These are phyloP conservation scores for Anaeromyces robustus DNA, from an alignment of 192 early-diverging fungal species.

Conservation along the genomic window DNA sequence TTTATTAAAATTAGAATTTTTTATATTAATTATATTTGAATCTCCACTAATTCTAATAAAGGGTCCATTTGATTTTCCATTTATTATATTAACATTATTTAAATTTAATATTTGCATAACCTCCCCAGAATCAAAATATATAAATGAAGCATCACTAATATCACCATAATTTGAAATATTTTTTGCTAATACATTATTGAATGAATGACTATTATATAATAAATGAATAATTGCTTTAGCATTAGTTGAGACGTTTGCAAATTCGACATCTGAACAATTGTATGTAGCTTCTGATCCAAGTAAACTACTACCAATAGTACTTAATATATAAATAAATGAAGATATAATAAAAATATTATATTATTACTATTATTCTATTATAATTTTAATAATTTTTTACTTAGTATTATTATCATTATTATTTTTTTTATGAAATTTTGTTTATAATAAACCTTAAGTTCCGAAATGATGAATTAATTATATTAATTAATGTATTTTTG, in stretches of 20 bases:
- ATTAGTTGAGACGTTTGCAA: neutral
- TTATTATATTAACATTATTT: neutral
- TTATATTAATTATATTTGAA: neutral
- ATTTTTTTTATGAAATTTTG: too few species aligned
- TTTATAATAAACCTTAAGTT: too few species aligned
- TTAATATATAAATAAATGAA: too few species aligned
- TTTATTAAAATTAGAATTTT: neutral
- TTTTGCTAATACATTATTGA: neutral
- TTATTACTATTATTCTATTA: too few species aligned
- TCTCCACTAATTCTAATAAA: neutral
- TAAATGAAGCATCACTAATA: neutral
- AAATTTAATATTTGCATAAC: neutral
- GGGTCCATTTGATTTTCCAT: neutral
- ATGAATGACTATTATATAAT: neutral
- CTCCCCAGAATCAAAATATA: neutral
- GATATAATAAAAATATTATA: too few species aligned
- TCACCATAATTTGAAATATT: neutral
- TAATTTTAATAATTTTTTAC: too few species aligned
- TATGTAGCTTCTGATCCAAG: neutral
- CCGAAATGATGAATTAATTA: too few species aligned
- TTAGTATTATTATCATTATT: too few species aligned
- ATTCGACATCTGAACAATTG: neutral
- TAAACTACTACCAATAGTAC: neutral
- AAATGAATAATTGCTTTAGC: neutral
- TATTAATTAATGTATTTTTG: too few species aligned